Conservation (phyloP, 2,329 filamentous ascomycete genomes). For the Orbilia brochopaga region DNA sequence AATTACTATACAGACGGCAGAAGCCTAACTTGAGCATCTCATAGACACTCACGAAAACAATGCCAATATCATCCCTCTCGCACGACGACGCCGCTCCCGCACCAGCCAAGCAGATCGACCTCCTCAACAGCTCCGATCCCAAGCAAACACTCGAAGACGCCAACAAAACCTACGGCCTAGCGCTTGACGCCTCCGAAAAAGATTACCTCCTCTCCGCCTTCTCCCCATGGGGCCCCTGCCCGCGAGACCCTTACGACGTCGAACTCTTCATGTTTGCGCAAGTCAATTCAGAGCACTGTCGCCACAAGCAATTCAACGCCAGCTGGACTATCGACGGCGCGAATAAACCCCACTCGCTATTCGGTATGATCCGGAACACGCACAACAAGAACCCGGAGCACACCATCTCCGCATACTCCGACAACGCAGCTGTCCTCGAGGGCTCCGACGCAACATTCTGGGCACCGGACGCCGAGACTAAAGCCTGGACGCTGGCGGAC, state of each 20-base stretch:
- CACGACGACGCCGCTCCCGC: conserved; percentile 64
- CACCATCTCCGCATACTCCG: conserved; percentile 95
- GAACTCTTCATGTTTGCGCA: conserved; percentile 99
- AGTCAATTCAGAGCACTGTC: conserved; percentile 95
- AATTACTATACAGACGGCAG: background rate
- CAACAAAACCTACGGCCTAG: conserved; percentile 82
- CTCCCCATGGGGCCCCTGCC: conserved; percentile 66
- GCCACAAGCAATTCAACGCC: conserved; percentile 91
- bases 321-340: conserved; percentile 92
- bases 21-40: background rate
- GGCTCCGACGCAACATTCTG: conserved; percentile 77
- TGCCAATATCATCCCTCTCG: conserved; percentile 30
- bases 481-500: conserved; percentile 84
- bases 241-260: conserved; percentile 77
- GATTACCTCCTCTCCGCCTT: conserved; percentile 91
- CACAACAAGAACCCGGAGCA: conserved; percentile 77
- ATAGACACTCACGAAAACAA: conserved; percentile 39
- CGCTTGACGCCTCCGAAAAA: conserved; percentile 86
- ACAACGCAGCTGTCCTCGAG: conserved; percentile 92
- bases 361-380: conserved; percentile 96
- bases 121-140: conserved; percentile 72
- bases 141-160: conserved; percentile 77
- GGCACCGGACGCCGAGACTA: conserved; percentile 84
- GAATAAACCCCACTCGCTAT: conserved; percentile 78
- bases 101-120: conserved; percentile 77